Evolutionary conservation across 306 rosid species (phyloP), one percentile per base, ranked within the genome.

Genomic region (Dryas octopetala): DNA sequence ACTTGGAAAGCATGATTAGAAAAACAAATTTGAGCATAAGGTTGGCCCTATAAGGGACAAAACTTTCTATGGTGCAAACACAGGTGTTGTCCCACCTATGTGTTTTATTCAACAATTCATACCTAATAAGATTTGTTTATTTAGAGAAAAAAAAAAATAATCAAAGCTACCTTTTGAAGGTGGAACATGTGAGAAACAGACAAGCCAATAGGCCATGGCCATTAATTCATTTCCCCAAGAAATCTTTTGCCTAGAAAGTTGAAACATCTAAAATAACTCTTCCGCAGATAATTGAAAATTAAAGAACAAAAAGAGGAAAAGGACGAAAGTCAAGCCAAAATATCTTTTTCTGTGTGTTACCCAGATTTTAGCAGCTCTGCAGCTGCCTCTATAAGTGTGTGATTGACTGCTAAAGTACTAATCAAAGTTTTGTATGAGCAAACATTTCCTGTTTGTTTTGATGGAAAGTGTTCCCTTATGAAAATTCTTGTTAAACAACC

Each of bases 1-100:
- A 13, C 32, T 15, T 40, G 26, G 70, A 53, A 32, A 26, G n/a
- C 5, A 5, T 59, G 43, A 59, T 45, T 32, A 55, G 47, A 66
- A 13, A 9, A 32, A 13, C 13, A 68, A 7, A 17, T 38, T 46
- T 54, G 53, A 4, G 44, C 64, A 50, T 5, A 26, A 59, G 52
- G 32, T 60, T 57, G 52, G 4, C 58, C 13, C 23, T 40, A 7
- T 40, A 70, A 55, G 54, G 9, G 76, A 68, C 76, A 62, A 81
- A 57, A 23, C 47, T 8, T 72, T 62, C 19, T 73, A 51, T 50
- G 40, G 47, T 38, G 53, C 54, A 73, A 52, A 53, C 63, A 46
- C 14, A 50, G 3, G 26, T 55, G 10, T n/a, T 70, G 62, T 10
- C 76, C 76, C 68, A 59, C 76, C 76, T 32, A 73, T 73, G 68